Percentiles rank a stretch among this genome's conserved stretches.
Evolutionary conservation across 306 rosid genomes (phyloP).

Genomic region (Pueraria montana): DNA sequence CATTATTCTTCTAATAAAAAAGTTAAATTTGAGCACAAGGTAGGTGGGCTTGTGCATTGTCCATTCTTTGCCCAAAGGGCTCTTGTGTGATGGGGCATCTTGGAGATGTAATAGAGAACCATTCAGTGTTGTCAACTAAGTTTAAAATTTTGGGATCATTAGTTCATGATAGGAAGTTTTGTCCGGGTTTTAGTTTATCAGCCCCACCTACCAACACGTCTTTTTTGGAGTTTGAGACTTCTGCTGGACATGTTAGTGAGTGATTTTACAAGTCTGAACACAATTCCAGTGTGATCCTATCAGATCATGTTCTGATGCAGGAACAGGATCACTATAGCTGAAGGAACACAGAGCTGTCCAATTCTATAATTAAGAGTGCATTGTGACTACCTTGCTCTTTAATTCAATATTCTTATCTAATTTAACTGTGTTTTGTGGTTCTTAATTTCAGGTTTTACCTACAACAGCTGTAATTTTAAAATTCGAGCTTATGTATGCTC

Average conservation of each 20-base stretch:
- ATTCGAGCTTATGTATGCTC: slow-evolving; percentile 90
- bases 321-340: not conserved
- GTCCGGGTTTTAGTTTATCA: not conserved
- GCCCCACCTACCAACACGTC: not conserved
- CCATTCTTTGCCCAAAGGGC: not conserved
- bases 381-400: slow-evolving; percentile 10
- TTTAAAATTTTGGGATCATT: not conserved
- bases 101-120: not conserved
- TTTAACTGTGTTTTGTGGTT: slow-evolving; percentile 17
- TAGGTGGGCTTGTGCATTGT: not conserved
- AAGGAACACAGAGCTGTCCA: not conserved
- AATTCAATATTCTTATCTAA: not conserved
- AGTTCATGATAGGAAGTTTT: not conserved
- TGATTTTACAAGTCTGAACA: slow-evolving; percentile 5
- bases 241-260: not conserved
- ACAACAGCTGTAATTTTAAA: slow-evolving; percentile 76
- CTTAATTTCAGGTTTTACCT: slow-evolving; percentile 68
- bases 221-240: not conserved
- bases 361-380: not conserved
- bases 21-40: not conserved
- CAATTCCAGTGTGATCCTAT: not conserved
- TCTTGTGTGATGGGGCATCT: not conserved
- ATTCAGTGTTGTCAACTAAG: not conserved
- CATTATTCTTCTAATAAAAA: not conserved
- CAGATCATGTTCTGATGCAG: slow-evolving; percentile 2